phyloP scores from a whole-genome alignment of 108 stramenopile genomes.

The Pseudonitzschia multistriata region DNA sequence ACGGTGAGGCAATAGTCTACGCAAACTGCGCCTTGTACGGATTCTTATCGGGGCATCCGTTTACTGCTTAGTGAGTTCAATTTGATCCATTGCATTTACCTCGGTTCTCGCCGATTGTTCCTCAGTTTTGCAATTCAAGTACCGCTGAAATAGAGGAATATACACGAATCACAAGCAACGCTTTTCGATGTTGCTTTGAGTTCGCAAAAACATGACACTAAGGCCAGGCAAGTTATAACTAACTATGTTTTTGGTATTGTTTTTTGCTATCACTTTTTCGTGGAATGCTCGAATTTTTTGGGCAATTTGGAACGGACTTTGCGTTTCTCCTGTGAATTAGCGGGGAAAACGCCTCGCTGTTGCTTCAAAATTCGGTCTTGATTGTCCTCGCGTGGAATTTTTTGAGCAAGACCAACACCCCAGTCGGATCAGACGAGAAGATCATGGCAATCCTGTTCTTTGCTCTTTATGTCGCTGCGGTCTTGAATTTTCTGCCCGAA shows the following conservation, averaged over 20 bases:
- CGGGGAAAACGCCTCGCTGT: conserved; percentile 72
- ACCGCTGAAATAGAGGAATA: too few relatives aligned
- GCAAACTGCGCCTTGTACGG: conserved; percentile 73
- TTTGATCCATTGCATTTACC: background rate
- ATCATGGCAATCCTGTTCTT: conserved; percentile 30
- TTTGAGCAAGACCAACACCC: conserved; percentile 15
- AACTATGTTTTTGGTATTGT: too few relatives aligned
- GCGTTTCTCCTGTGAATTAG: background rate
- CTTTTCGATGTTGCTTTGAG: too few relatives aligned
- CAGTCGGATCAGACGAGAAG: conserved; percentile 29
- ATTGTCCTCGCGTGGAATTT: conserved; percentile 57
- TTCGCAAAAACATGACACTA: too few relatives aligned
- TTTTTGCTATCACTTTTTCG: too few relatives aligned
- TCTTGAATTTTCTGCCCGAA: conserved; percentile 47
- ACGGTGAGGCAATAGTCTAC: conserved; percentile 67
- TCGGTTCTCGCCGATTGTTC: too few relatives aligned
- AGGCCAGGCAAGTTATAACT: too few relatives aligned
- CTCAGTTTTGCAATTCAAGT: too few relatives aligned
- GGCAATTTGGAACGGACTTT: too few relatives aligned
- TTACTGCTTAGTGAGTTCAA: conserved; percentile 54
- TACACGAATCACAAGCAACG: too few relatives aligned
- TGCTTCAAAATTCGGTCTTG: conserved; percentile 56
- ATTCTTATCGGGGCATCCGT: conserved; percentile 60
- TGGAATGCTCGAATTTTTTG: too few relatives aligned
- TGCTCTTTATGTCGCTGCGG: conserved; percentile 37